Conservation (phyloP, 2,329 filamentous ascomycete genomes). For the Alternaria alternata region DNA sequence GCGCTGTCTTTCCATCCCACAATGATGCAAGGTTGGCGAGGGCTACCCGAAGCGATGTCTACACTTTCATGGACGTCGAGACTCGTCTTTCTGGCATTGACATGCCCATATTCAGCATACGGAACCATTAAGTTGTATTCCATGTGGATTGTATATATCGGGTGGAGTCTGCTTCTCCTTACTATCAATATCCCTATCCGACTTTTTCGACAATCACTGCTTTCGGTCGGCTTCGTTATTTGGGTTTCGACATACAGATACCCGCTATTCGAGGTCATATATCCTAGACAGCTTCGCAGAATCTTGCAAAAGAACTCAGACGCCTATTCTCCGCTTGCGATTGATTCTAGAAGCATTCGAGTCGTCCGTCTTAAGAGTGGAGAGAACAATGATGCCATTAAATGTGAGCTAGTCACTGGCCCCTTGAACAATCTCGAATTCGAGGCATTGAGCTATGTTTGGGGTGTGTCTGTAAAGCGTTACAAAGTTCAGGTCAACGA, state of each 20-base stretch:
- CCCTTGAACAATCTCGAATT: constrained; percentile 1
- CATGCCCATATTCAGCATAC: not conserved
- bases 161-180: not conserved
- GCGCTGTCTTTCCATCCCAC: not conserved
- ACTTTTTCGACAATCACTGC: not conserved
- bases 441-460: constrained; percentile 20
- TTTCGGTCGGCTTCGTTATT: not conserved
- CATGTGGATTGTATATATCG: not conserved
- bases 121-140: not conserved
- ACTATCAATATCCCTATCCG: not conserved
- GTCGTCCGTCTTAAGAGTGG: not conserved
- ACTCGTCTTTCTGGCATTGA: not conserved
- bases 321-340: not conserved
- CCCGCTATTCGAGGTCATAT: constrained; percentile 8
- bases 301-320: constrained; percentile 3
- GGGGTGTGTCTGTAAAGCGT: constrained; percentile 7
- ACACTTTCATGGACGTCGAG: not conserved
- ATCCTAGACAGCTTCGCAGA: not conserved
- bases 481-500: constrained; percentile 7
- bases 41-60: not conserved
- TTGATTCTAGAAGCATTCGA: not conserved
- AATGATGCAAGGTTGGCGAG: not conserved
- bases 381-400: not conserved
- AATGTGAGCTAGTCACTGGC: constrained; percentile 6
- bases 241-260: constrained; percentile 7